A percentile compares a stretch with the other conserved stretches of the same genome.
These are phyloP conservation scores for Linum usitatissimum DNA, from an alignment of 345 rosid species.

Conservation along the genomic window DNA sequence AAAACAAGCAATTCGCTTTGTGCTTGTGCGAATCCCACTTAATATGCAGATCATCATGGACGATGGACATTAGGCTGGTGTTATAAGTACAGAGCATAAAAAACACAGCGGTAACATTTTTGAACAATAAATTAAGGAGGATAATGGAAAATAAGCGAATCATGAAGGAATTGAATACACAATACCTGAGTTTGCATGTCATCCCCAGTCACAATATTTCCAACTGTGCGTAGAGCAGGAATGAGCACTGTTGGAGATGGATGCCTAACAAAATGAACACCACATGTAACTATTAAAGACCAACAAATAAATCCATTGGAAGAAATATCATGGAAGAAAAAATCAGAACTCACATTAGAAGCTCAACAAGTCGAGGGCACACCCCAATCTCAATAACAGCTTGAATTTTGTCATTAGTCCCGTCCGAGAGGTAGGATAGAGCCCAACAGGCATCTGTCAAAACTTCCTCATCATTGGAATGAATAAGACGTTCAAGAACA, in stretches of 20 bases:
- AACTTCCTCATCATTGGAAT: conserved; percentile 73
- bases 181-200: conserved; percentile 82
- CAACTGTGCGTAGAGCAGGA: conserved; percentile 76
- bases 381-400: conserved; percentile 77
- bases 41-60: not conserved
- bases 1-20: not conserved
- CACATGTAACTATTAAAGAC: conserved; percentile 13
- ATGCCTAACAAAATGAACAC: conserved; percentile 38
- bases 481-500: conserved; percentile 58
- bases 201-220: conserved; percentile 79
- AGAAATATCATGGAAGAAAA: not conserved
- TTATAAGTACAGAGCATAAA: not conserved
- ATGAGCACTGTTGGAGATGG: conserved; percentile 71
- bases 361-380: conserved; percentile 71
- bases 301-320: not conserved
- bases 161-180: not conserved
- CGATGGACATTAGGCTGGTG: conserved; percentile 3
- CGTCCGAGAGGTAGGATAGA: conserved; percentile 62
- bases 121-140: not conserved
- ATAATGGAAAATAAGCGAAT: not conserved
- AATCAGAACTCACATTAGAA: conserved; percentile 43
- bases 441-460: conserved; percentile 92
- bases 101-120: not conserved
- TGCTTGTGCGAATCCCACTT: not conserved
- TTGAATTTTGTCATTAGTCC: conserved; percentile 84